These are phyloP conservation scores for Fusarium annulatum DNA, from an alignment of 2,329 filamentous ascomycete genomes.

Conservation along the genomic window DNA sequence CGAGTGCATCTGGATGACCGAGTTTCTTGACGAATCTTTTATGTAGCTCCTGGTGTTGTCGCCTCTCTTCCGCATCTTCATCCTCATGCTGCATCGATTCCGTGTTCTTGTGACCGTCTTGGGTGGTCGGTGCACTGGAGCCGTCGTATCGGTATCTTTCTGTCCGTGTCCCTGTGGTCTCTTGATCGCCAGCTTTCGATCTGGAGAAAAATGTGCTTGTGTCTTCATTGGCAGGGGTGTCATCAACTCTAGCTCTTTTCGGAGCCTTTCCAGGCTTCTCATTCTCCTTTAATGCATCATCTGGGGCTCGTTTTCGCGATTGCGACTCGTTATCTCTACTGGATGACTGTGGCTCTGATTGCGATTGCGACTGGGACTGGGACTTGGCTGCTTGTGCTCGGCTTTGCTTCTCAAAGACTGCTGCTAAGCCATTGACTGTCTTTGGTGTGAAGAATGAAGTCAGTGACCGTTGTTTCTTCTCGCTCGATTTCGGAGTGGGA, in stretches of 20 bases:
- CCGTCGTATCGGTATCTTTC: conserved; percentile 64
- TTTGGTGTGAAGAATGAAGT: conserved; percentile 85
- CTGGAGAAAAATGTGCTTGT: conserved; percentile 51
- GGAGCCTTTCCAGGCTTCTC: conserved; percentile 50
- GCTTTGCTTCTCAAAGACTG: conserved; percentile 50
- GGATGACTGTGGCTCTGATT: conserved; percentile 44
- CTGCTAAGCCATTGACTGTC: conserved; percentile 59
- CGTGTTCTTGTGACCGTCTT: conserved; percentile 45
- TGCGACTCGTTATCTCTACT: conserved; percentile 45
- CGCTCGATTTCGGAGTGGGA: conserved; percentile 52
- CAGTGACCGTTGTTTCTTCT: conserved; percentile 82
- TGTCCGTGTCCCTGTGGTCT: conserved; percentile 54
- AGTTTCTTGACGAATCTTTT: conserved; percentile 90
- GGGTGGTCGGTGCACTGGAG: conserved; percentile 52
- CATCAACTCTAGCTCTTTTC: conserved; percentile 60
- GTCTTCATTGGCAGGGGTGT: conserved; percentile 52
- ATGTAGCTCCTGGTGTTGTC: conserved; percentile 78
- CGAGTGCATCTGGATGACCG: conserved; percentile 84
- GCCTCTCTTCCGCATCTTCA: conserved; percentile 62
- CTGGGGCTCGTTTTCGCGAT: conserved; percentile 63
- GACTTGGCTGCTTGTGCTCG: conserved; percentile 42
- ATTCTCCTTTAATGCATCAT: conserved; percentile 58
- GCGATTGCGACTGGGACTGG: conserved; percentile 38
- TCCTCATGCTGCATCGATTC: conserved; percentile 52
- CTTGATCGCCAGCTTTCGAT: conserved; percentile 23